Evolutionary conservation across 1,139 yeast genomes (phyloP).

Genomic region (Yamadazyma sp.): DNA sequence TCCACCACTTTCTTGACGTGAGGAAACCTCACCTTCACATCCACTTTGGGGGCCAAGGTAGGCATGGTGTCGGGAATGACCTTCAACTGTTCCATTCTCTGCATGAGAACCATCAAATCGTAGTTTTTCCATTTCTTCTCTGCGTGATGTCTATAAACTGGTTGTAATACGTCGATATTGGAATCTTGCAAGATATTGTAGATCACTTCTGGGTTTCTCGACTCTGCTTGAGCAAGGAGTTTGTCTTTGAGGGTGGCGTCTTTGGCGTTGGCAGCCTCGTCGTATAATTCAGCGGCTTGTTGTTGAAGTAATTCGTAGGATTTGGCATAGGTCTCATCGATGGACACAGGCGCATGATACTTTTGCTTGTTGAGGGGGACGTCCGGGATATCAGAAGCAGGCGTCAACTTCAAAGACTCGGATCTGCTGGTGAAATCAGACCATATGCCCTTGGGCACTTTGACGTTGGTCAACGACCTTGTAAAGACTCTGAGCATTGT

Average conservation of each 20-base stretch:
- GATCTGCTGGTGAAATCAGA: slow-evolving; percentile 45
- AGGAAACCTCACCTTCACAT: slow-evolving; percentile 73
- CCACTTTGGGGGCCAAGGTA: slow-evolving; percentile 79
- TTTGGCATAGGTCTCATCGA: slow-evolving; percentile 69
- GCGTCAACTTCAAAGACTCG: slow-evolving; percentile 24
- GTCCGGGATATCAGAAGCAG: slow-evolving; percentile 1
- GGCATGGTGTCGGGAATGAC: slow-evolving; percentile 95
- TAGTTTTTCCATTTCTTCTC: slow-evolving; percentile 70
- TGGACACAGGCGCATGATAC: slow-evolving; percentile 67
- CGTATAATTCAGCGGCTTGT: slow-evolving; percentile 29
- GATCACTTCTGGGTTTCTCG: slow-evolving; percentile 77
- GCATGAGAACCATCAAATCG: slow-evolving; percentile 74
- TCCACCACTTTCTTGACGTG: slow-evolving; percentile 52
- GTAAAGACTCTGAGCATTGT: slow-evolving; percentile 13
- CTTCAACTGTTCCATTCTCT: slow-evolving; percentile 80
- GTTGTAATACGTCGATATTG: slow-evolving; percentile 64
- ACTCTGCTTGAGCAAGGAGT: slow-evolving; percentile 50
- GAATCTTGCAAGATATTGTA: slow-evolving; percentile 56
- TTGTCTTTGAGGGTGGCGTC: slow-evolving; percentile 20
- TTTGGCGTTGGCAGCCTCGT: slow-evolving; percentile 18
- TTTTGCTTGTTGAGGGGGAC: slow-evolving; percentile 14
- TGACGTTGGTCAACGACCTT: slow-evolving; percentile 14
- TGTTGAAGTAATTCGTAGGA: slow-evolving; percentile 63
- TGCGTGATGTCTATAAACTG: slow-evolving; percentile 74
- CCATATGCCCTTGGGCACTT: slow-evolving; percentile 42